A percentile compares a stretch with the other conserved stretches of the same genome.
These are phyloP conservation scores for Trichophyton simii DNA, from an alignment of 2,329 filamentous ascomycete species.

Conservation along the genomic window DNA sequence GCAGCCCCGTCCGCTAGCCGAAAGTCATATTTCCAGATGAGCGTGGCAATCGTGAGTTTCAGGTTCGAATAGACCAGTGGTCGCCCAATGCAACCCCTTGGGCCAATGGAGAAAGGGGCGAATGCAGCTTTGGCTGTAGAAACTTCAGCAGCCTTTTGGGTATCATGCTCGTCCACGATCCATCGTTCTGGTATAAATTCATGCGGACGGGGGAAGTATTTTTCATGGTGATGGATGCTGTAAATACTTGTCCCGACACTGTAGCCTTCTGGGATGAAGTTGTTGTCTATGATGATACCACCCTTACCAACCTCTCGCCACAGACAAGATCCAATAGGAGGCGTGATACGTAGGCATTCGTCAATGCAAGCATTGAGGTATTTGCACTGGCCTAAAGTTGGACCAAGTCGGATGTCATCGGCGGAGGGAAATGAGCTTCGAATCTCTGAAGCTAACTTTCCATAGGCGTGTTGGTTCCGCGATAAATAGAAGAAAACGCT, in stretches of 20 bases:
- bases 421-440: constrained; percentile 10
- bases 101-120: not conserved
- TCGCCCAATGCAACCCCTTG: not conserved
- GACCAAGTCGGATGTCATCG: not conserved
- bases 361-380: not conserved
- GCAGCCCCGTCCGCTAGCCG: not conserved
- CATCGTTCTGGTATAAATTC: not conserved
- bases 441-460: constrained; percentile 22
- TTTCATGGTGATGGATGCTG: not conserved
- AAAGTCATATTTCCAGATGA: not conserved
- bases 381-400: not conserved
- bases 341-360: not conserved
- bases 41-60: not conserved
- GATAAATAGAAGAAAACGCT: constrained; percentile 29
- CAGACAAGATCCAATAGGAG: not conserved
- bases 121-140: not conserved
- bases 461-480: constrained; percentile 20
- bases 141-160: not conserved
- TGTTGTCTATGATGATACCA: not conserved
- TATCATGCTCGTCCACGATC: not conserved
- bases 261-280: not conserved
- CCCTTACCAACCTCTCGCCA: not conserved
- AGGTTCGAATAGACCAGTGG: not conserved
- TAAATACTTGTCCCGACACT: not conserved
- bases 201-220: not conserved